Percentiles rank a stretch among this genome's conserved stretches.
Evolutionary conservation across 805 yeast species (phyloP).

Genomic region (Candida golubevii): DNA sequence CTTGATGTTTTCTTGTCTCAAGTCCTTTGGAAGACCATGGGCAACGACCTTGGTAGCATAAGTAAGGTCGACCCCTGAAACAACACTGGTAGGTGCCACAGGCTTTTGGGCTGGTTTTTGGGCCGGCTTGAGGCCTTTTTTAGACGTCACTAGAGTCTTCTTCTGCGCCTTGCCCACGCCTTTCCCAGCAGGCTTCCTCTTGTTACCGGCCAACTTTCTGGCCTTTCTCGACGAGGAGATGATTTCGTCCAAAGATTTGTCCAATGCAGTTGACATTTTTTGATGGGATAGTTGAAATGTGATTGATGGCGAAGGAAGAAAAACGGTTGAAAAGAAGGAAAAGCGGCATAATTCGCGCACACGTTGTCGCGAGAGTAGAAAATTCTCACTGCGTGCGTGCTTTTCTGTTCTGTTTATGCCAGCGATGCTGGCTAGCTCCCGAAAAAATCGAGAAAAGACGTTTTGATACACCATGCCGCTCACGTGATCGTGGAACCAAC

Average conservation of each 20-base stretch:
- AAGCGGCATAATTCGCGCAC: too few relatives aligned
- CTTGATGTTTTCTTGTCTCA: constrained; percentile 77
- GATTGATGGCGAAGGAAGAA: too few relatives aligned
- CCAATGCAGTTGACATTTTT: constrained; percentile 74
- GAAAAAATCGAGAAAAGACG: too few relatives aligned
- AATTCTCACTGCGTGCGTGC: too few relatives aligned
- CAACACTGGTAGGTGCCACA: constrained; percentile 10
- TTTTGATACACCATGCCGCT: too few relatives aligned
- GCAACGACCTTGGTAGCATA: constrained; percentile 81
- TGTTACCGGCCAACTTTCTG: constrained; percentile 24
- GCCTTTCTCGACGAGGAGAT: constrained; percentile 59
- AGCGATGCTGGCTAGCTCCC: too few relatives aligned
- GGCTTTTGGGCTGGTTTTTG: constrained; percentile 22
- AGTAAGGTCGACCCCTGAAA: constrained; percentile 38
- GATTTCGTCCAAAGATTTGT: constrained; percentile 92
- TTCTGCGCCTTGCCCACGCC: constrained; percentile 27
- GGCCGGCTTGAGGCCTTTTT: constrained; percentile 28
- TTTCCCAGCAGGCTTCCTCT: constrained; percentile 34
- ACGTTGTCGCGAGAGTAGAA: too few relatives aligned
- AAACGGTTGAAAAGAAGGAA: too few relatives aligned
- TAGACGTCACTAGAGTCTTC: constrained; percentile 23
- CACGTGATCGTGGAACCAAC: too few relatives aligned
- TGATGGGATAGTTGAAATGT: not conserved
- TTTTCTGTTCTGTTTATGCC: too few relatives aligned
- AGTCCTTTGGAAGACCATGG: constrained; percentile 78